A percentile compares a stretch with the other conserved stretches of the same genome.
phyloP scores from a whole-genome alignment of 2,329 filamentous ascomycete species.

The Bipolaris bicolor region DNA sequence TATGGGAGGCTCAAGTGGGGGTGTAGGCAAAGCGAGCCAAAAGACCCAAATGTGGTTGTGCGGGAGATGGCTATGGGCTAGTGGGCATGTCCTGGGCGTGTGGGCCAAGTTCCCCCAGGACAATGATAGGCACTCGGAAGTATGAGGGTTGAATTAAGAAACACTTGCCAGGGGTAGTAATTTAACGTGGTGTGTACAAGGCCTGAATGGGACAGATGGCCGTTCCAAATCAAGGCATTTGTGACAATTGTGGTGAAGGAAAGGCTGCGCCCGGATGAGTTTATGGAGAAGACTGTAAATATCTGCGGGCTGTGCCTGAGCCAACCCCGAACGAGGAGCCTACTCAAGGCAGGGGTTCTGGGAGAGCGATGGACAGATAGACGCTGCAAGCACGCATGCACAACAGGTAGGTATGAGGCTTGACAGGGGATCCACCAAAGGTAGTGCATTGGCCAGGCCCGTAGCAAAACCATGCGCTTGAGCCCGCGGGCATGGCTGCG shows the following conservation, averaged over 20 bases:
- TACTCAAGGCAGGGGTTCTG: conserved; percentile 25
- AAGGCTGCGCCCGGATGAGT: conserved; percentile 40
- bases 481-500: conserved; percentile 44
- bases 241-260: conserved; percentile 35
- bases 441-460: conserved; percentile 34
- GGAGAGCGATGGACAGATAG: conserved; percentile 29
- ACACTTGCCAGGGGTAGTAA: conserved; percentile 33
- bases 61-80: conserved; percentile 41
- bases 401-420: conserved; percentile 31
- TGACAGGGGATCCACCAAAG: conserved; percentile 32
- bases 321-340: conserved; percentile 34
- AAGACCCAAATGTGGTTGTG: conserved; percentile 42
- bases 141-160: conserved; percentile 40
- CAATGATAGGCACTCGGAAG: conserved; percentile 39
- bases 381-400: conserved; percentile 41
- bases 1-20: conserved; percentile 43
- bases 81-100: conserved; percentile 39
- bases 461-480: conserved; percentile 36
- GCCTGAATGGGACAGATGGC: conserved; percentile 35
- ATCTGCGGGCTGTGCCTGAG: conserved; percentile 48
- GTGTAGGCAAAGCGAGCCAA: conserved; percentile 34
- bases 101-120: conserved; percentile 35
- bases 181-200: conserved; percentile 31
- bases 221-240: conserved; percentile 45
- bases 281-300: conserved; percentile 46